Base-by-base conservation (phyloP, 2,329 filamentous ascomycete genomes). In the Sporothrix schenckii region DNA sequence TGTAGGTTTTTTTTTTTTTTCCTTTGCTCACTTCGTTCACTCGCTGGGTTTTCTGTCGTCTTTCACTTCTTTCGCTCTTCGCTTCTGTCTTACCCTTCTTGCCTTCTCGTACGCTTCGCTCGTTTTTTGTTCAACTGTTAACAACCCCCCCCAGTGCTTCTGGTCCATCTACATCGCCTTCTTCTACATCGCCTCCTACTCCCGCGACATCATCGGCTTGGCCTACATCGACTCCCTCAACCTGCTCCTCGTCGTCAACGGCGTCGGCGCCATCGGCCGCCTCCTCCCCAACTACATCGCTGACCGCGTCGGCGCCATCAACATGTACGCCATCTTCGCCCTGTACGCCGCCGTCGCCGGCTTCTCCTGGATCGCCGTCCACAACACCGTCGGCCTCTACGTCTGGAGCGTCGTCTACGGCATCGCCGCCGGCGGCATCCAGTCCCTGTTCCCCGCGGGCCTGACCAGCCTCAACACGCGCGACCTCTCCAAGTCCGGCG, bases 191-290 rank as follows among this genome's bases (percentile, higher is more conserved):
- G 79, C 83, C 0, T 80, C 83, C 0, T 88, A 83, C 77, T 81
- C 80, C 50, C 80, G 82, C 24, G 79, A 81, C 44, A 77, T 80
- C 7, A 77, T 85, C 39, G 75, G 77, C 1, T 71, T 88, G 4
- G 77, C 77, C 2, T 86, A 85, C 75, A 79, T 79, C 3, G 80
- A 82, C 47, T 84, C 87, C 4, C 83, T 91, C 66, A 85, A 89
- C 74, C 77, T 92, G 9, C 80, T 92, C 14, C 81, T 91, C 34
- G 80, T 91, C 3, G 81, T 91, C 75, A 92, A 92, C 78, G 88
- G 86, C 24, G 81, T 88, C 13, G 88, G 89, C 1, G 70, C 87
- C 16, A 70, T 86, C 2, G 88, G 88, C 11, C 85, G 89, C 0
- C 71, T 90, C 13, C 73, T 87, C 0, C 88, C 88, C 0, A 88